These are phyloP conservation scores for Adansonia grandidieri DNA, from an alignment of 441 rosid species.

Conservation along the genomic window DNA sequence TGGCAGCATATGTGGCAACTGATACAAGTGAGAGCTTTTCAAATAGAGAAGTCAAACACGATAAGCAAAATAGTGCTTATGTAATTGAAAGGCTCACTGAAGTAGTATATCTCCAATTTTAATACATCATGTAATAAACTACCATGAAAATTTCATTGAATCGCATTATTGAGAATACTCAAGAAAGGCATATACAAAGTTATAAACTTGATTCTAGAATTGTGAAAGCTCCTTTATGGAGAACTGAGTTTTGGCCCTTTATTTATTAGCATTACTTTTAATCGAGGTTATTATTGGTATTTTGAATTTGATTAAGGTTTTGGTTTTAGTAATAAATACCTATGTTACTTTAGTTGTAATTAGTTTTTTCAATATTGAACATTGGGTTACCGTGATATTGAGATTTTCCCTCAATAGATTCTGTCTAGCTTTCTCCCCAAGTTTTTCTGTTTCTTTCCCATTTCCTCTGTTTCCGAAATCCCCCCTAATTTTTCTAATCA, in stretches of 20 bases:
- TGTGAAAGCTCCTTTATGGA: not conserved
- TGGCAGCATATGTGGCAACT: slow-evolving; percentile 98
- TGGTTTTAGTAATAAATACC: not conserved
- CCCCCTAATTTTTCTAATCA: not conserved
- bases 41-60: slow-evolving; percentile 20
- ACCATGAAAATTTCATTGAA: not conserved
- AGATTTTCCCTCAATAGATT: not conserved
- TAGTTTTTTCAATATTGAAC: not conserved
- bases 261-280: not conserved
- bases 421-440: not conserved
- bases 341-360: not conserved
- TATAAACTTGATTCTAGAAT: slow-evolving; percentile 4
- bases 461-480: not conserved
- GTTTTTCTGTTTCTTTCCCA: not conserved
- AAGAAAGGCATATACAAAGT: not conserved
- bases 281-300: not conserved
- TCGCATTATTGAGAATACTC: not conserved
- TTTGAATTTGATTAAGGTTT: not conserved
- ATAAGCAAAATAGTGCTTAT: not conserved
- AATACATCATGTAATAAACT: slow-evolving; percentile 15
- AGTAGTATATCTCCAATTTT: not conserved
- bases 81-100: not conserved
- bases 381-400: not conserved
- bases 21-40: slow-evolving; percentile 28
- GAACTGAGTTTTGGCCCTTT: not conserved